Conservation (phyloP, 768 basidiomycete genomes). For the Collybia mongolica region DNA sequence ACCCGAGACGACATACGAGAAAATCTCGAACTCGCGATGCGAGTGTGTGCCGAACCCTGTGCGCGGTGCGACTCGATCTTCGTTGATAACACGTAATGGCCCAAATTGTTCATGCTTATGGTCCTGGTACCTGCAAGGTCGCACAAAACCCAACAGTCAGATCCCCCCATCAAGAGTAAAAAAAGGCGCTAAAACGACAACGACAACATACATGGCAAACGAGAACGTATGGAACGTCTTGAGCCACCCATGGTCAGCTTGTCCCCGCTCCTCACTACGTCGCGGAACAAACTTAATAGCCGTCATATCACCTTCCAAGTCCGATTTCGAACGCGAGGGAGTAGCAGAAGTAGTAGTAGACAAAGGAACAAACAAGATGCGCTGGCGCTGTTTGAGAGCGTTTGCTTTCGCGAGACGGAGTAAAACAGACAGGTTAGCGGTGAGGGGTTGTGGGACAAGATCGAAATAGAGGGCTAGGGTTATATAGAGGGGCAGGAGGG, state of each 20-base stretch:
- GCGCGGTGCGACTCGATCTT: constrained; percentile 75
- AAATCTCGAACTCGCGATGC: constrained; percentile 89
- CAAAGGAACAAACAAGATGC: constrained; percentile 6
- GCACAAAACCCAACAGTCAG: background rate
- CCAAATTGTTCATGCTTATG: constrained; percentile 60
- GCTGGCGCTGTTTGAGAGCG: constrained; percentile 24
- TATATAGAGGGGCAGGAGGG: constrained; percentile 40
- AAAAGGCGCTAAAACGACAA: background rate
- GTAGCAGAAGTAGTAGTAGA: constrained; percentile 10
- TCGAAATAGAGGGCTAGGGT: constrained; percentile 33
- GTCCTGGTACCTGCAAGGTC: constrained; percentile 55
- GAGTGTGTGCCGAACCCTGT: constrained; percentile 87
- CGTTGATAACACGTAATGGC: constrained; percentile 85
- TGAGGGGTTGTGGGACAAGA: constrained; percentile 24
- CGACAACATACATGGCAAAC: constrained; percentile 56
- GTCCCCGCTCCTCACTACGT: constrained; percentile 61
- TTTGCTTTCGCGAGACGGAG: constrained; percentile 34
- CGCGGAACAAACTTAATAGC: constrained; percentile 47
- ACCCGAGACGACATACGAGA: constrained; percentile 81
- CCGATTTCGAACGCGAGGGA: background rate
- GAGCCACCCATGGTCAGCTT: constrained; percentile 83
- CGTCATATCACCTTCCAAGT: constrained; percentile 13
- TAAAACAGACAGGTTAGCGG: constrained; percentile 36
- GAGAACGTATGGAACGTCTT: constrained; percentile 88
- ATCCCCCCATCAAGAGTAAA: background rate